Evolutionary conservation across 164 flowering plant genomes (phyloP), one percentile per base, ranked within the genome.

Genomic region (Vitis labrusca): DNA sequence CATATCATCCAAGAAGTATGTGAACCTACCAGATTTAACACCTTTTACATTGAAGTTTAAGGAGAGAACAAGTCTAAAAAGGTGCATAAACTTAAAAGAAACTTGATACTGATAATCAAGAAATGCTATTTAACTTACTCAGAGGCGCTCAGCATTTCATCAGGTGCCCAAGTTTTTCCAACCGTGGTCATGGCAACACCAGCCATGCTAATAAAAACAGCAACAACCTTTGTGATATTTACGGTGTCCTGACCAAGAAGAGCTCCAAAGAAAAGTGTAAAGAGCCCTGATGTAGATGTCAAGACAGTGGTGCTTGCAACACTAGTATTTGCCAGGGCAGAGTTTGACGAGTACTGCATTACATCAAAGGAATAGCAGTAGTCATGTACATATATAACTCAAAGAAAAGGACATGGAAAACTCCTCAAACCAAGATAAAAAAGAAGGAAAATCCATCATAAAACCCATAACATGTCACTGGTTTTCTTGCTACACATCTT

Each of bases 171-270:
- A 52, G 86, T 88, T 68, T 78, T 79, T 55, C 89, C 89, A 44
- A 76, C 62, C 1, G 91, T 84, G n/a, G 89, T 85, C 91, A 85
- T 84, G 62, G 76, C 79, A 74, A 85, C 89, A 64, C 91, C 91
- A 74, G 86, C 75, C 79, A 88, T 84, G 83, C 86, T 84, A 44
- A 88, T 68, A 66, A 79, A 77, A 23, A 88, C 91, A 15, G 91
- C 84, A 72, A 78, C 75, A 60, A 88, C 64, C 73, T 85, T 88
- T 53, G 77, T 54, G 23, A 75, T 15, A 50, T 54, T 83, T 54
- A 88, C n/a, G 12, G 83, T 65, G 52, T 88, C 91, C 68, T 81
- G 86, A 15, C 89, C 83, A n/a, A 87, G 79, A 51, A 77, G 66
- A 65, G 85, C 86, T 65, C 86, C 89, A 69, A 88, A 82, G 73